Percentiles rank a stretch among this genome's conserved stretches.
Conservation (phyloP, 371 early-diverging fungal genomes). For the Mortierella sp. region DNA sequence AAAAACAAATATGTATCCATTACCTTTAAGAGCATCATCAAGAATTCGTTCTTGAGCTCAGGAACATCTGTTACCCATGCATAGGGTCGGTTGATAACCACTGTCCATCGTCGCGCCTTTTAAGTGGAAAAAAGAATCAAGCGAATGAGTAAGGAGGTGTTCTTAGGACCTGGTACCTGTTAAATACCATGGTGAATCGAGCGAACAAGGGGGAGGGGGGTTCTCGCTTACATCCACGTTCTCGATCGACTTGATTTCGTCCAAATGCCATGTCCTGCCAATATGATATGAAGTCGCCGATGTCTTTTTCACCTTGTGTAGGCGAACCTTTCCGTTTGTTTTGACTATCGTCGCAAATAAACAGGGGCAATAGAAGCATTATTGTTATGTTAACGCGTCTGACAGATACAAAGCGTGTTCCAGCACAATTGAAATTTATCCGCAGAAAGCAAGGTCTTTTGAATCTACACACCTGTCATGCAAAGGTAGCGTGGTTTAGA, state of each 20-base stretch:
- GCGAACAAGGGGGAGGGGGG: no score
- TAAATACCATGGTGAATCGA: background rate
- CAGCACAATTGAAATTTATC: no score
- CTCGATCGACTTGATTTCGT: conserved; percentile 65
- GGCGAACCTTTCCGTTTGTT: conserved; percentile 60
- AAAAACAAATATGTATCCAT: background rate
- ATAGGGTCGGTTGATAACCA: conserved; percentile 44
- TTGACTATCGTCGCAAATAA: conserved; percentile 40
- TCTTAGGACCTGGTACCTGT: background rate
- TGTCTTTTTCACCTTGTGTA: conserved; percentile 67
- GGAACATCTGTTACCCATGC: conserved; percentile 45
- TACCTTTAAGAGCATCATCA: conserved; percentile 53
- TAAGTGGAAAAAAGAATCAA: background rate
- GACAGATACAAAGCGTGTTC: no score
- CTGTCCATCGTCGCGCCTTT: conserved; percentile 44
- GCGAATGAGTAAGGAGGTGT: no score
- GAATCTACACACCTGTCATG: conserved; percentile 55
- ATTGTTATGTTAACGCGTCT: no score
- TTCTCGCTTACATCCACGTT: conserved; percentile 65
- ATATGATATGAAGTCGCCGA: conserved; percentile 65
- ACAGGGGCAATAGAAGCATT: background rate
- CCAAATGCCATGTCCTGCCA: conserved; percentile 67
- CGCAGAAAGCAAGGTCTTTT: no score
- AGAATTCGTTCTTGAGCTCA: conserved; percentile 46
- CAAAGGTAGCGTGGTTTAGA: conserved; percentile 52